Base-by-base conservation (phyloP, 805 yeast genomes). In the Saccharomycopsis sp. region DNA sequence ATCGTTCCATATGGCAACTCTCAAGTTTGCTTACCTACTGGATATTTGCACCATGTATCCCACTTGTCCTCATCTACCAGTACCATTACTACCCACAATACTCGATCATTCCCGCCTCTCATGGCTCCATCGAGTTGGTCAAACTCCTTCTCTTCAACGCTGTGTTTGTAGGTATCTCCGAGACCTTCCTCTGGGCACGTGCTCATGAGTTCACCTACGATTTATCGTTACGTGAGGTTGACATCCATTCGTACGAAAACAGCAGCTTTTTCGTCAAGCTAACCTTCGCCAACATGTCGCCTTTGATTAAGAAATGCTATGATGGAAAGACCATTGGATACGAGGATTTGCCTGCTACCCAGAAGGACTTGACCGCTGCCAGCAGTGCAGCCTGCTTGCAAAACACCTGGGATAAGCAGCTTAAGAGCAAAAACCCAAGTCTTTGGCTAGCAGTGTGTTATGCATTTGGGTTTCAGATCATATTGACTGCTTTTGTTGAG, bases 231-330 rank as follows among this genome's bases (percentile, higher is more conserved):
- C 59, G 58, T 44, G 52, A 58, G 1, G 56, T 58, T 20, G 56
- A 61, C 47, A 56, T 56, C 34, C 3, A 50, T 19, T 34, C 56
- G 17, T 17, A 53, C n/a, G 17, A 29, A 2, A 25, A 50, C 29
- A 47, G 49, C n/a, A 61, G 55, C 25, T 14, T 56, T n/a, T 65
- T 76, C 49, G 75, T 76, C 14, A 67, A 70, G 47, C 63, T 77
- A 34, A 73, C 81, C 0, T 79, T 74, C 59, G 73, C 73, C 20
- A 78, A 82, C 80, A 75, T 79, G 79, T 78, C 77, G 62, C 69
- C 71, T 2, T 64, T 79, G 57, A 75, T 79, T 25, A 60, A 65
- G 15, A 74, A 74, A 56, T 73, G 79, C 0, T 75, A 73, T 55
- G 62, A 65, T 15, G 71, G 72, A 38, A 75, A 74, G 52, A 72